Base-by-base conservation (phyloP, 352 stramenopile species). In the Phytophthora ramorum region DNA sequence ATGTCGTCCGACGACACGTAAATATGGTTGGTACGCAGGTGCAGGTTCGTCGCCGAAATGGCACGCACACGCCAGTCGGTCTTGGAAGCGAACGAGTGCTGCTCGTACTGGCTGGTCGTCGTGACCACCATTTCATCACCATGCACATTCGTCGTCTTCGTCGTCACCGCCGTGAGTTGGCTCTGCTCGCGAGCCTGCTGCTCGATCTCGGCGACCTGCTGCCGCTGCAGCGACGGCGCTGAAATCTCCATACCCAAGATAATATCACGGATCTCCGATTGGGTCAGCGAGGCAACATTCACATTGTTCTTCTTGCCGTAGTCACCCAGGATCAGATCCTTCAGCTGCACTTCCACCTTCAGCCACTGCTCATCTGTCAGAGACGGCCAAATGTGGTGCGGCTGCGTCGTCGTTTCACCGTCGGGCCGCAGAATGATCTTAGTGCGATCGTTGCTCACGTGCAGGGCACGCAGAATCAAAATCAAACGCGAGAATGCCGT, bases 251-350 rank as follows among this genome's bases (percentile, higher is more conserved):
- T 99, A 61, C 98, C 98, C 30, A 99, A 75, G 77, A 99, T 99
- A 67, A 99, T 99, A 72, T 99, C 98, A 54, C 98, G 93, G 52
- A 99, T 99, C 79, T 99, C 98, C 46, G 94, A 99, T 69, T 99
- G 97, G 2, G 98, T 99, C 61, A 99, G 82, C 51, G 97, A 99
- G 16, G 96, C 97, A 8, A 99, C 98, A 78, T 99, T 99, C 28
- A 99, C 98, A 73, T 99, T 99, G 82, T 99, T 99, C 76, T 99
- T 99, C 82, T 99, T 99, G 58, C 97, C 98, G 69, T 99, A 99
- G 75, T 99, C 98, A 20, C 92, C 97, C 47, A 99, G 79, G 59
- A 99, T 99, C 32, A 99, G 75, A 68, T 99, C 98, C 81, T 99
- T 99, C 6, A 99, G 73, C 44, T 97, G 89, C 62, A 99, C 97